Percentiles rank a stretch among this genome's conserved stretches.
Conservation (phyloP, 371 early-diverging fungal genomes). For the Circinella minor region DNA sequence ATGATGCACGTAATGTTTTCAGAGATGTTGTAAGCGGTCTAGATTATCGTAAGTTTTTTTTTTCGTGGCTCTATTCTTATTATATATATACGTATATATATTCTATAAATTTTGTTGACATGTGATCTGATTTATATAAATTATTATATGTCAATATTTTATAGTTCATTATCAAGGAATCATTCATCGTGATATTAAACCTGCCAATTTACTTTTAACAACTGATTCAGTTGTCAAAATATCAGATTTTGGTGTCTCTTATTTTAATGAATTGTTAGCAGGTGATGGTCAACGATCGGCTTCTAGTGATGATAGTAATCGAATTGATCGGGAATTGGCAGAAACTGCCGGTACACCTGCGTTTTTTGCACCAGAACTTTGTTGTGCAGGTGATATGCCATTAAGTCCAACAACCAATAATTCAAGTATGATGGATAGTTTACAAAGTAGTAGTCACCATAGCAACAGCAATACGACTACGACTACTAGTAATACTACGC, state of each 20-base stretch:
- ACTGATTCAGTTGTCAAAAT: conserved; percentile 85
- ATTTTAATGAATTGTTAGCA: conserved; percentile 57
- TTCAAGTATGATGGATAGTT: conserved; percentile 6
- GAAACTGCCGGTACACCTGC: conserved; percentile 98
- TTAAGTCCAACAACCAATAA: conserved; percentile 17
- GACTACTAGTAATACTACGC: neutral
- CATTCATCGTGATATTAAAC: conserved; percentile 96
- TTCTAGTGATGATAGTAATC: conserved; percentile 8
- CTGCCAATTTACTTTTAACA: conserved; percentile 85
- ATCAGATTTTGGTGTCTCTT: conserved; percentile 95
- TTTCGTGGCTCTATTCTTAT: neutral
- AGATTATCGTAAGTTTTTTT: conserved; percentile 75
- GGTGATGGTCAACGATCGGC: conserved; percentile 34
- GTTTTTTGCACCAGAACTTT: conserved; percentile 97
- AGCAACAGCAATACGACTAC: neutral
- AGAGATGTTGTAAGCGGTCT: conserved; percentile 91
- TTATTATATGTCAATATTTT: neutral
- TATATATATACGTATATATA: neutral
- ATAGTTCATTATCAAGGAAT: conserved; percentile 91
- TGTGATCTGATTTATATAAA: neutral
- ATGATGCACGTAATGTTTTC: conserved; percentile 81
- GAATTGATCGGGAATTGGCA: conserved; percentile 80
- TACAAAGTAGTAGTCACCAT: neutral
- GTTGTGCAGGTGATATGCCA: conserved; percentile 65
- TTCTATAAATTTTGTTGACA: neutral